phyloP scores from a whole-genome alignment of 257 asterid genomes.

The Gardenia jasminoides region DNA sequence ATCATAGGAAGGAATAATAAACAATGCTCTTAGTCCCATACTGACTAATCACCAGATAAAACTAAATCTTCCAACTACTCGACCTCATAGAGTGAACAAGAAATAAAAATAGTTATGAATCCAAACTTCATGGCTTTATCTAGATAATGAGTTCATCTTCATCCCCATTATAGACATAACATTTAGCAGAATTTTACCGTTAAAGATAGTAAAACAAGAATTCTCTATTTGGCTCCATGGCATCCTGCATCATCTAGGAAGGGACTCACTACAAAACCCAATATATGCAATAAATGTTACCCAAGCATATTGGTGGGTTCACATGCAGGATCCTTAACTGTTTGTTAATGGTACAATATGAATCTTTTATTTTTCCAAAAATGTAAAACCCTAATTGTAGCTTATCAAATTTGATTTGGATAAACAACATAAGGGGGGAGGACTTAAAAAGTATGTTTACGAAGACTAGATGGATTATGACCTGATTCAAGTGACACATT shows the following conservation, averaged over 20 bases:
- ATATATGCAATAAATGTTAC: neutral
- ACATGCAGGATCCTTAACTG: neutral
- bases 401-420: neutral
- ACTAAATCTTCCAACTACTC: neutral
- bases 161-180: neutral
- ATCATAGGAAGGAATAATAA: no score
- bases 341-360: neutral
- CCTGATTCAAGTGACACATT: neutral
- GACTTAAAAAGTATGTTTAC: neutral
- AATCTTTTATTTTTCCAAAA: neutral
- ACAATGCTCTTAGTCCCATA: neutral
- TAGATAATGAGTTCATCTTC: neutral
- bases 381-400: neutral
- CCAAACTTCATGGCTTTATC: neutral
- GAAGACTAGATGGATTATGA: neutral
- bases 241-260: neutral
- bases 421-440: neutral
- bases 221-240: neutral
- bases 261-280: neutral
- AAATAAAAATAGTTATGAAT: neutral
- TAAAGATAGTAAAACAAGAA: neutral
- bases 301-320: neutral
- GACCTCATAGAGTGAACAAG: neutral
- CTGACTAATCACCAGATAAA: neutral
- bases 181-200: neutral